Percentiles rank a stretch among this genome's conserved stretches.
phyloP scores from a whole-genome alignment of 257 asterid genomes.

The Primulina eburnea region DNA sequence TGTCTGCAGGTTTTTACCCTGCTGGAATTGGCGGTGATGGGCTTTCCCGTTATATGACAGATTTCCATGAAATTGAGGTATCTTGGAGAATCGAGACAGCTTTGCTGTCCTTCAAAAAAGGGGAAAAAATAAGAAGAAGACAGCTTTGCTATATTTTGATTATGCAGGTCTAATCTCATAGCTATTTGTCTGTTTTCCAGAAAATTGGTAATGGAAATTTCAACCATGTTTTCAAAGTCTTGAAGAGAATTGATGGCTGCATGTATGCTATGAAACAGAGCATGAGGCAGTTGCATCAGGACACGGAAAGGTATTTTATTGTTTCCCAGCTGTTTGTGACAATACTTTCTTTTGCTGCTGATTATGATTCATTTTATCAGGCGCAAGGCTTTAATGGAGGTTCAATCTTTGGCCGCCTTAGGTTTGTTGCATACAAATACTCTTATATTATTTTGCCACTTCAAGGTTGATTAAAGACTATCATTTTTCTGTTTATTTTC shows the following conservation, averaged over 20 bases:
- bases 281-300: constrained; percentile 63
- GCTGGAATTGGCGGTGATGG: constrained; percentile 62
- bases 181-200: constrained; percentile 35
- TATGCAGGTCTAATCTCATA: constrained; percentile 5
- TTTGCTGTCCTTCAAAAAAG: not conserved
- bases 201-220: constrained; percentile 91
- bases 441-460: not conserved
- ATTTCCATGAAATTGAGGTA: constrained; percentile 88
- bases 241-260: constrained; percentile 93
- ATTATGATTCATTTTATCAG: constrained; percentile 37
- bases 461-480: not conserved
- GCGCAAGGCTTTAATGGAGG: constrained; percentile 96
- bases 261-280: constrained; percentile 85
- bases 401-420: constrained; percentile 91
- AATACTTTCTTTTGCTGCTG: constrained; percentile 14
- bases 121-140: no score
- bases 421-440: constrained; percentile 38
- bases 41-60: constrained; percentile 76
- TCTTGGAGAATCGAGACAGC: not conserved
- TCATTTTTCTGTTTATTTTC: constrained; percentile 18
- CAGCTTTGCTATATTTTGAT: not conserved
- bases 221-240: constrained; percentile 74
- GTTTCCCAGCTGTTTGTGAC: constrained; percentile 13
- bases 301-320: constrained; percentile 62
- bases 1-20: constrained; percentile 54